Evolutionary conservation across 352 stramenopile species (phyloP), one percentile per base, ranked within the genome.

Genomic region (Phytophthora uliginosa): DNA sequence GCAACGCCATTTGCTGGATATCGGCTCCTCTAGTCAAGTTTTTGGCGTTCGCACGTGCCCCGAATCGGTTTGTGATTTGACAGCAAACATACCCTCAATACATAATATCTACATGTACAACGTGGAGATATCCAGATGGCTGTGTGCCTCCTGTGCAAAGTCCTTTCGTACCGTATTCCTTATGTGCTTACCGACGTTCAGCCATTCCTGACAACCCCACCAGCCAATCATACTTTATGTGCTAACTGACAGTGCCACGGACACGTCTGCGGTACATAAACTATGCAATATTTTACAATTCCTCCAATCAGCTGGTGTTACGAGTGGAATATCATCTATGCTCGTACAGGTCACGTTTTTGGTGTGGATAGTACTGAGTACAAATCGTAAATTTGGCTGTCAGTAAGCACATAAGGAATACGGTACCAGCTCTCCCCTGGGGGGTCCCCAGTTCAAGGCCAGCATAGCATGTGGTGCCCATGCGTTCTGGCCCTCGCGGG

Each of bases 1-100:
- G 59, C 45, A 59, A 50, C 48, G 28, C 58, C 53, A 69, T 55
- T 69, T 66, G n/a, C 53, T 73, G 57, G 63, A 33, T 48, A 56
- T 55, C 31, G 31, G n/a, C 26, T 48, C 13, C 40, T 58, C 50
- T 53, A 34, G 48, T 40, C 50, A 15, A 63, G 42, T 61, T 50
- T 34, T 50, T 34, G 51, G 31, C 33, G 36, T 48, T 52, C 26
- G 68, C 40, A 68, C 50, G 51, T 52, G n/a, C 48, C 9, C 26
- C 28, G 22, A 64, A 42, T 58, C 28, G 45, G 31, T 6, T 9
- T n/a, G 12, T 51, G 26, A 24, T 13, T 31, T 31, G 3, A 24
- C 0, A 34, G 12, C 10, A n/a, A 36, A 17, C 4, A 17, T 6
- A 63, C 59, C 66, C 63, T 24, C 33, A 59, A 13, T 6, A 69